Evolutionary conservation across 2,329 filamentous ascomycete species (phyloP).

Genomic region (Thelonectria blattea): DNA sequence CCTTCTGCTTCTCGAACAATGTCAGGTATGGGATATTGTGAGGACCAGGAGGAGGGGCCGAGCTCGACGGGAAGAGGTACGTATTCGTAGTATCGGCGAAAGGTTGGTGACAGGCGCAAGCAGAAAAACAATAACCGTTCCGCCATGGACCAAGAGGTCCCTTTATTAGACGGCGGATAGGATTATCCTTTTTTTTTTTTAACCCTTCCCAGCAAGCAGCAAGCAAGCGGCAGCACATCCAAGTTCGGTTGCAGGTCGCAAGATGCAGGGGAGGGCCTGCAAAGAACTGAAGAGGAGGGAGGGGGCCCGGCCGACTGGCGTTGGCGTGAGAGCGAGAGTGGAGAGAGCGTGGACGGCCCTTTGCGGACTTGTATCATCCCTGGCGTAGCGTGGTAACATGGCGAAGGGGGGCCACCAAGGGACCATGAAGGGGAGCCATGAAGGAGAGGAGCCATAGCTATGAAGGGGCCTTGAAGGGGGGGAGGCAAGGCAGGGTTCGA

Average conservation of each 20-base stretch:
- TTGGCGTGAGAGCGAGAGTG: conserved; percentile 33
- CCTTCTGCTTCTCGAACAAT: conserved; percentile 11
- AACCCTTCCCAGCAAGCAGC: conserved; percentile 1
- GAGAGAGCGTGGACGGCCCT: conserved; percentile 6
- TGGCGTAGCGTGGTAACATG: conserved; percentile 16
- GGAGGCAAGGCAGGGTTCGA: conserved; percentile 5
- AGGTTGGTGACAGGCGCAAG: conserved; percentile 8
- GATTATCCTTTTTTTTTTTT: conserved; percentile 19
- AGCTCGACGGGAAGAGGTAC: neutral
- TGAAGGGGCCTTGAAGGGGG: conserved; percentile 2
- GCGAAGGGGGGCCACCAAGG: too few species aligned
- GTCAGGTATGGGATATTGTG: conserved; percentile 6
- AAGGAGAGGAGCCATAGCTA: neutral
- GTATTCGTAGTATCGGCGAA: conserved; percentile 8
- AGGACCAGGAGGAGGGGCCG: conserved; percentile 5
- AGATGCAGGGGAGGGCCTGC: conserved; percentile 18
- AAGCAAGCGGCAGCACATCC: conserved; percentile 10
- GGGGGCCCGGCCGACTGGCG: neutral
- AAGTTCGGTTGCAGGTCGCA: conserved; percentile 22
- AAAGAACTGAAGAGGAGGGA: too few species aligned
- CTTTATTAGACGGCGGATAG: conserved; percentile 18
- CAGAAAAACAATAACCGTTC: conserved; percentile 13
- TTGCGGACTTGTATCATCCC: neutral
- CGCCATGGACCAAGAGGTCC: conserved; percentile 11
- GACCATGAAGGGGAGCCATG: too few species aligned